phyloP scores from a whole-genome alignment of 2,329 filamentous ascomycete genomes.

The Fusarium tricinctum region DNA sequence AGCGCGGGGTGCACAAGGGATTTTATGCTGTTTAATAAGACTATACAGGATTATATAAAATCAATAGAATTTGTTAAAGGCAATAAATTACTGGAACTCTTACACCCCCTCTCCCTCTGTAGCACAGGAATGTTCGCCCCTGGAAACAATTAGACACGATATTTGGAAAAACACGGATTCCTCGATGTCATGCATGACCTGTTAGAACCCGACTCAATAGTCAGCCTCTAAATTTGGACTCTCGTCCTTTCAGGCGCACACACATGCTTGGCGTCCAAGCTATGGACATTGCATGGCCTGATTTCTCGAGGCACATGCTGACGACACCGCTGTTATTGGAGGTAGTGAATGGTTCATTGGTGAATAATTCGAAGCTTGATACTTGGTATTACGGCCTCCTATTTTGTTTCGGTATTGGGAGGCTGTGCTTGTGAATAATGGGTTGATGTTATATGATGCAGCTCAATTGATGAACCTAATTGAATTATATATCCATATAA shows the following conservation, averaged over 20 bases:
- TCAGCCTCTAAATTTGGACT: constrained; percentile 22
- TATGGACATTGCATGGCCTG: constrained; percentile 47
- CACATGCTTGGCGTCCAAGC: constrained; percentile 45
- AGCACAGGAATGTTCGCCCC: constrained; percentile 6
- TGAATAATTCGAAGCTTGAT: constrained; percentile 1
- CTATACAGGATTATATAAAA: no score
- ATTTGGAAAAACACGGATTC: background rate
- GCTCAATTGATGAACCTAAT: background rate
- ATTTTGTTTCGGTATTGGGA: background rate
- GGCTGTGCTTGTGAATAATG: constrained; percentile 15
- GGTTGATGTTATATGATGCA: background rate
- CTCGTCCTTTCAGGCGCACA: constrained; percentile 28
- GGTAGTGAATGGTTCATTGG: background rate
- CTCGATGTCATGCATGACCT: constrained; percentile 2
- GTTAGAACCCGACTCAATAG: constrained; percentile 24
- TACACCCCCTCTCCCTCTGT: no score
- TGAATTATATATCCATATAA: background rate
- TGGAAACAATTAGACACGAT: constrained; percentile 1
- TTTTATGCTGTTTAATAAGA: background rate
- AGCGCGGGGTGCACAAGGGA: constrained; percentile 10
- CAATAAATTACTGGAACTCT: no score
- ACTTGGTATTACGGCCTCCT: constrained; percentile 2
- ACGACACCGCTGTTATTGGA: constrained; percentile 36
- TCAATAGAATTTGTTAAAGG: no score
- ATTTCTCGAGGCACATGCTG: constrained; percentile 45